Evolutionary conservation across 2,329 filamentous ascomycete species (phyloP).

Genomic region (Elsinoe fawcettii): DNA sequence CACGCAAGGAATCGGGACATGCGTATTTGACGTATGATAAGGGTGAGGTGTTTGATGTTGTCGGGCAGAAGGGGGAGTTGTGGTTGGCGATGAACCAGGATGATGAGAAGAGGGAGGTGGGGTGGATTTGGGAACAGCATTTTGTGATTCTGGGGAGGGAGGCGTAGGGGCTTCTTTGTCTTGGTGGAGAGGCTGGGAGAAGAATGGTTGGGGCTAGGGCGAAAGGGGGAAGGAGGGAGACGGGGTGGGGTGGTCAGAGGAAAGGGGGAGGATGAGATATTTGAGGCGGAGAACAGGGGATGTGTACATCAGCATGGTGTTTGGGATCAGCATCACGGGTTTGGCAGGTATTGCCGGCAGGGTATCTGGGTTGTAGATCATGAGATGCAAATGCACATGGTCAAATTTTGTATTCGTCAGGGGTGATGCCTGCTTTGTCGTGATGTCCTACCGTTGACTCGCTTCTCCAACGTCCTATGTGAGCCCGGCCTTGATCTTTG

Average conservation of each 20-base stretch:
- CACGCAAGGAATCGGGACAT: conserved; percentile 87
- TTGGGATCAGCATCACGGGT: not conserved
- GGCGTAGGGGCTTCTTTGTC: not conserved
- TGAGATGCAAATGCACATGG: conserved; percentile 1
- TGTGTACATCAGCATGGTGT: conserved; percentile 1
- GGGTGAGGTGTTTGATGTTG: conserved; percentile 67
- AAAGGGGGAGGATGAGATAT: not conserved
- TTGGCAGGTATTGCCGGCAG: not conserved
- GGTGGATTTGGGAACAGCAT: conserved; percentile 99
- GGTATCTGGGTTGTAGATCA: conserved; percentile 1
- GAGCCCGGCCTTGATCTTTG: too few relatives aligned
- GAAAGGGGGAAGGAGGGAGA: not conserved
- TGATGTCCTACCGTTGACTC: too few relatives aligned
- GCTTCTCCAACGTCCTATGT: too few relatives aligned
- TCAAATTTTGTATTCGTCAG: not conserved
- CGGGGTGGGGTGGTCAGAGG: not conserved
- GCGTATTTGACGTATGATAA: conserved; percentile 93
- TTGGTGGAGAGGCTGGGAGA: not conserved
- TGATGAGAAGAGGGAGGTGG: conserved; percentile 67
- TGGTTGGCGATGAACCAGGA: conserved; percentile 98
- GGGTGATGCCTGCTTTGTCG: not conserved
- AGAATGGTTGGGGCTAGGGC: not conserved
- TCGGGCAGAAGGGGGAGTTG: conserved; percentile 92
- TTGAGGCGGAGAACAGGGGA: not conserved
- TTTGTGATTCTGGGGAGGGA: conserved; percentile 44